These are phyloP conservation scores for Globisporangium nodosum DNA, from an alignment of 352 stramenopile genomes.

Conservation along the genomic window DNA sequence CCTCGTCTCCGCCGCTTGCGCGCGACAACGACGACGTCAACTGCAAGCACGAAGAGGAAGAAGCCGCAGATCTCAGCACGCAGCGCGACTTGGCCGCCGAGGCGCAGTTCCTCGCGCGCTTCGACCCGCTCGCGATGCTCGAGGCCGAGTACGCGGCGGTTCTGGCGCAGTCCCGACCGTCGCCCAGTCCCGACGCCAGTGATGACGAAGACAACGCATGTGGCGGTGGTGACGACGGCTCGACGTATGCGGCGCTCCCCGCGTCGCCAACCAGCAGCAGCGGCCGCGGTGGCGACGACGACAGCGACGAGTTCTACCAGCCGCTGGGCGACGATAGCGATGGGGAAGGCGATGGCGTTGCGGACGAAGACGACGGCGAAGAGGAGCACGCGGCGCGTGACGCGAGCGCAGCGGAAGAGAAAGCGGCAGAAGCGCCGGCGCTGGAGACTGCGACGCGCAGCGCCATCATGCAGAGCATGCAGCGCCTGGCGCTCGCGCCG, in stretches of 20 bases:
- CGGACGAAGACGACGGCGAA: neutral
- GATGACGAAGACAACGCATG: conserved; percentile 20
- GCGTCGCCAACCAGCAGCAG: conserved; percentile 6
- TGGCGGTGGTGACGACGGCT: conserved; percentile 7
- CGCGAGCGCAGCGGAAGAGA: neutral
- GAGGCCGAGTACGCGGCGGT: conserved; percentile 64
- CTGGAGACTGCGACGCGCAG: conserved; percentile 29
- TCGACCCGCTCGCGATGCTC: conserved; percentile 46
- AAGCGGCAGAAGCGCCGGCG: neutral
- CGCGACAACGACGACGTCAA: neutral
- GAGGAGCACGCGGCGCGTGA: neutral
- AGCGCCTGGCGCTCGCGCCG: conserved; percentile 33
- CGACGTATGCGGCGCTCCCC: conserved; percentile 17
- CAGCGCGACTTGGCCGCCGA: conserved; percentile 7
- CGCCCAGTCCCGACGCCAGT: neutral
- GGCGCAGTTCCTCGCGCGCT: conserved; percentile 22
- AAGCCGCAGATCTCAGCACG: neutral
- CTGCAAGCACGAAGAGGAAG: neutral
- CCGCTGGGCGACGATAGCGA: conserved; percentile 9
- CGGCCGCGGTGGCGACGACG: conserved; percentile 7
- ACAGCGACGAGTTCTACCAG: conserved; percentile 11
- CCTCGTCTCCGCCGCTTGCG: neutral
- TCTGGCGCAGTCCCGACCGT: conserved; percentile 29
- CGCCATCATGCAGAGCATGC: conserved; percentile 55
- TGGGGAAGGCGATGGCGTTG: conserved; percentile 7